These are phyloP conservation scores for Claviceps maximensis DNA, from an alignment of 2,329 filamentous ascomycete species.

Conservation along the genomic window DNA sequence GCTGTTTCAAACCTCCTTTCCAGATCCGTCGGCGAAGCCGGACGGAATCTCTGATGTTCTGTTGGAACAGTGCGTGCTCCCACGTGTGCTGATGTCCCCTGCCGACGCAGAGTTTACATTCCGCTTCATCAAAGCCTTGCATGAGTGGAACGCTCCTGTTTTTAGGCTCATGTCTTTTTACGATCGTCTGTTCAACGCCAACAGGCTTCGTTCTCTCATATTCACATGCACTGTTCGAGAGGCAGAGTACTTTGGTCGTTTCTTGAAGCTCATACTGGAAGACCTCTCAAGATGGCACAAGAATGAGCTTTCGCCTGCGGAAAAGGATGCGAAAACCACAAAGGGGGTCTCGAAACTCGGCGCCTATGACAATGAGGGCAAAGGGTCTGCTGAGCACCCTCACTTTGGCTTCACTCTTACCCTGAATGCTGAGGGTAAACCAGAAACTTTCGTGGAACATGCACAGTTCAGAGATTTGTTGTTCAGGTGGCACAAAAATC, in stretches of 20 bases:
- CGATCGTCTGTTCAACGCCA: conserved; percentile 71
- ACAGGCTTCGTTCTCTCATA: conserved; percentile 67
- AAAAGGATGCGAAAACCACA: conserved; percentile 20
- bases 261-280: conserved; percentile 67
- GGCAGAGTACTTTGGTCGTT: conserved; percentile 83
- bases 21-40: conserved; percentile 46
- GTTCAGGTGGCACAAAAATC: conserved; percentile 78
- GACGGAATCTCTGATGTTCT: conserved; percentile 61
- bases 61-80: conserved; percentile 85
- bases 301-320: conserved; percentile 43
- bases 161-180: conserved; percentile 80
- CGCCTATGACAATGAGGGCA: conserved; percentile 69
- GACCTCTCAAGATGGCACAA: conserved; percentile 78
- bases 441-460: conserved; percentile 62
- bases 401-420: conserved; percentile 68
- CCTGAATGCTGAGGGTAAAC: conserved; percentile 53
- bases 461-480: conserved; percentile 76
- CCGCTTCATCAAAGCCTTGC: conserved; percentile 74
- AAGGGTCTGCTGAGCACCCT: conserved; percentile 31
- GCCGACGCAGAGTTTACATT: conserved; percentile 83
- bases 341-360: conserved; percentile 48
- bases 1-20: conserved; percentile 72
- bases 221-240: conserved; percentile 85
- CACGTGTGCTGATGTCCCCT: conserved; percentile 69
- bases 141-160: conserved; percentile 69